A percentile compares a stretch with the other conserved stretches of the same genome.
Evolutionary conservation across 2,329 filamentous ascomycete species (phyloP).

Genomic region (Aspergillus sp.): DNA sequence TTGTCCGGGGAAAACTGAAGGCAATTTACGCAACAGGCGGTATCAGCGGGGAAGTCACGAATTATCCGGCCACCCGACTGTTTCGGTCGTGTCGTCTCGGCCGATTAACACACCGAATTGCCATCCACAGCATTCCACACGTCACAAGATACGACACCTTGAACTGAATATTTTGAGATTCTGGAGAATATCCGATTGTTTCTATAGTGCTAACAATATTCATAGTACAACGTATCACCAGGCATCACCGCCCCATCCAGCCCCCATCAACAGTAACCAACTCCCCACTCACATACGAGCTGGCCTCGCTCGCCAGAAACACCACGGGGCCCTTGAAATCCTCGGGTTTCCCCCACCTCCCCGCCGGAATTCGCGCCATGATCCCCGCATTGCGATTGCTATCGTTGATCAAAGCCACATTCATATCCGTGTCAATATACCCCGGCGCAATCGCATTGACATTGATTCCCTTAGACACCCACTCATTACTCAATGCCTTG

Average conservation of each 20-base stretch:
- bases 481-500: conserved; percentile 85
- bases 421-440: conserved; percentile 96
- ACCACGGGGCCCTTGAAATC: conserved; percentile 86
- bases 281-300: conserved; percentile 81
- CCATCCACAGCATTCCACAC: neutral
- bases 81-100: neutral
- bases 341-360: conserved; percentile 79
- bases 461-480: conserved; percentile 76
- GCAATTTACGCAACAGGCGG: neutral
- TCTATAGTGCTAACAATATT: neutral
- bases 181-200: conserved; percentile 19
- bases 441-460: conserved; percentile 58
- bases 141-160: neutral
- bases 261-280: conserved; percentile 84
- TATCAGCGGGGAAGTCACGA: neutral
- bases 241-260: conserved; percentile 79
- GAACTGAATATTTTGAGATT: neutral
- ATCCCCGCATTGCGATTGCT: conserved; percentile 72
- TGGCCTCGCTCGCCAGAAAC: conserved; percentile 76
- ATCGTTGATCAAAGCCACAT: conserved; percentile 77
- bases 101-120: neutral
- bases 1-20: conserved; percentile 12
- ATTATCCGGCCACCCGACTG: neutral
- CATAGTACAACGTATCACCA: neutral
- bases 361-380: conserved; percentile 78